phyloP scores from a whole-genome alignment of 257 asterid species.

The Ligustrum vulgare region DNA sequence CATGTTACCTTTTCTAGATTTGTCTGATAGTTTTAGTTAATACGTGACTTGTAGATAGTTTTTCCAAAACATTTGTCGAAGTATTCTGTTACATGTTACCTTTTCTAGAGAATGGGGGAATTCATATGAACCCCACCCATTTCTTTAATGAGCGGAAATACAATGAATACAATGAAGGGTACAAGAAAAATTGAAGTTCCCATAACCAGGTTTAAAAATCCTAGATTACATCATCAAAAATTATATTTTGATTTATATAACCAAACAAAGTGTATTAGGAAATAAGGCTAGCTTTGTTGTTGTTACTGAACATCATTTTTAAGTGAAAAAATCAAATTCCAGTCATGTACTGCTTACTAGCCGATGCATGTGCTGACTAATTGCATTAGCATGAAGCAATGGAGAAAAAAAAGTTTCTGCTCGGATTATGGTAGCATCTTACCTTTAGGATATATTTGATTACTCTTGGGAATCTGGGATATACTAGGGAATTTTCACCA shows the following conservation, averaged over 20 bases:
- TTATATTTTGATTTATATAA: not conserved
- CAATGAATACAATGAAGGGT: not conserved
- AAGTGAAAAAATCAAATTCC: not conserved
- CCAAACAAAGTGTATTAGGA: not conserved
- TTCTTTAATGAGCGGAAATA: not conserved
- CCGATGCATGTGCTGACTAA: not conserved
- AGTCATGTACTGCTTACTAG: not conserved
- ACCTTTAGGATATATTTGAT: not conserved
- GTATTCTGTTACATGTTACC: not conserved
- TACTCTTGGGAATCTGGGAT: not conserved
- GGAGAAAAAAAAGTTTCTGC: not conserved
- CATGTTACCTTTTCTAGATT: not conserved
- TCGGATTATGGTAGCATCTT: not conserved
- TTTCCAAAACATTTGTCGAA: not conserved
- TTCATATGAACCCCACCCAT: not conserved
- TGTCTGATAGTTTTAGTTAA: no score
- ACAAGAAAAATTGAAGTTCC: not conserved
- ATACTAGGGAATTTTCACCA: not conserved
- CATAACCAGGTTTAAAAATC: not conserved
- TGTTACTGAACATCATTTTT: not conserved
- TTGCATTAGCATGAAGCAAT: not conserved
- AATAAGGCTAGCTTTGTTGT: not conserved
- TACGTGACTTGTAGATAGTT: not conserved
- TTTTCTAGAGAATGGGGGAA: not conserved
- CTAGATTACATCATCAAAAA: not conserved